These are phyloP conservation scores for Irpex rosettiformis DNA, from an alignment of 1,284 basidiomycete genomes.

Conservation along the genomic window DNA sequence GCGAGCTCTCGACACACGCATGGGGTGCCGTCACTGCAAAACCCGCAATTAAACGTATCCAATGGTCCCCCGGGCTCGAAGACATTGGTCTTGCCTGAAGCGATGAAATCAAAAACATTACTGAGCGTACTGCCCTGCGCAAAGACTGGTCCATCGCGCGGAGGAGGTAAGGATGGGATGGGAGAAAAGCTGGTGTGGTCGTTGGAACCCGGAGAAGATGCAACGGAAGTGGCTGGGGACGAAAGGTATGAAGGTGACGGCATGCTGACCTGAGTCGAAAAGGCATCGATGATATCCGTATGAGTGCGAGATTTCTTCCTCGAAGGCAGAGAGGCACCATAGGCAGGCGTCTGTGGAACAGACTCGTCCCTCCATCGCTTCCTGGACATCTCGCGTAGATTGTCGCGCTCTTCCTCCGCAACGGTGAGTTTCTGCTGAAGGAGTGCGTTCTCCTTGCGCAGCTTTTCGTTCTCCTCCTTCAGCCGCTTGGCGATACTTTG, in stretches of 20 bases:
- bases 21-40: slow-evolving; percentile 65
- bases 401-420: slow-evolving; percentile 44
- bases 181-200: slow-evolving; percentile 46
- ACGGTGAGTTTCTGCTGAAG: slow-evolving; percentile 60
- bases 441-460: slow-evolving; percentile 60
- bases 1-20: slow-evolving; percentile 73
- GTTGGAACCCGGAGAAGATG: slow-evolving; percentile 51
- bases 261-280: slow-evolving; percentile 15
- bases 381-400: slow-evolving; percentile 36
- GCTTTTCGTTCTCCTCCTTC: slow-evolving; percentile 81
- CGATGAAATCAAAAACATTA: slow-evolving; percentile 33
- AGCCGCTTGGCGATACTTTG: slow-evolving; percentile 83
- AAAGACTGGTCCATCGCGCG: slow-evolving; percentile 28
- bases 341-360: slow-evolving; percentile 27
- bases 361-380: slow-evolving; percentile 56
- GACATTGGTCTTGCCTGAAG: slow-evolving; percentile 25
- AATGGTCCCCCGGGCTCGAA: slow-evolving; percentile 32
- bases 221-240: slow-evolving; percentile 37
- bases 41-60: slow-evolving; percentile 54
- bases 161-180: slow-evolving; percentile 32
- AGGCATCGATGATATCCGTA: slow-evolving; percentile 23
- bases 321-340: slow-evolving; percentile 24
- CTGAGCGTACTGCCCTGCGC: slow-evolving; percentile 26
- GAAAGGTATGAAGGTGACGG: slow-evolving; percentile 23
- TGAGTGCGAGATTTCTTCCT: slow-evolving; percentile 47